Evolutionary conservation across 192 early-diverging fungal genomes (phyloP).

Genomic region (Backusella westeae): DNA sequence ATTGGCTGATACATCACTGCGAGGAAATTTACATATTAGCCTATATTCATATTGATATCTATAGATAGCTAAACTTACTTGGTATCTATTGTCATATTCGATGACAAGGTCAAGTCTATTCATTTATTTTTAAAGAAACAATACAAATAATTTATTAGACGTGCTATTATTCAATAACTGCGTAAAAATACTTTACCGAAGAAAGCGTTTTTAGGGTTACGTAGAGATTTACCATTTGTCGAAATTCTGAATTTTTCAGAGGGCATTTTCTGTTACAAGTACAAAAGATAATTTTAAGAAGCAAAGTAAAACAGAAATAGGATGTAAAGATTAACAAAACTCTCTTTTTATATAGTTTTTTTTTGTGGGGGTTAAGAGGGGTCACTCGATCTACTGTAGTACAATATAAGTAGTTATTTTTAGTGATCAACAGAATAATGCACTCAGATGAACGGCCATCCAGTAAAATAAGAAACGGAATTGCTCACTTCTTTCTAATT

Average conservation of each 20-base stretch:
- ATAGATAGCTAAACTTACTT: not conserved
- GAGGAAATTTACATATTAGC: not conserved
- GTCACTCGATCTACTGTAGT: not conserved
- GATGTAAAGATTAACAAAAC: not conserved
- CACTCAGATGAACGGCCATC: not conserved
- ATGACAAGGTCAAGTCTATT: not conserved
- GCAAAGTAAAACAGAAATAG: not conserved
- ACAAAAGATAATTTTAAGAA: not conserved
- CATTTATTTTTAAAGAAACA: not conserved
- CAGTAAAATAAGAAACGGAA: slow-evolving; percentile 5
- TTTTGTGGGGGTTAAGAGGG: not conserved
- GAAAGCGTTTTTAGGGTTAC: slow-evolving; percentile 8
- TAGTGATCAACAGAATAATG: not conserved
- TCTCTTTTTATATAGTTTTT: not conserved
- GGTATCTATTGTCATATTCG: slow-evolving; percentile 1
- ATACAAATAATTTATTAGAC: not conserved
- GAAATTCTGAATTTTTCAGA: slow-evolving; percentile 17
- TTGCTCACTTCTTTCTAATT: not conserved
- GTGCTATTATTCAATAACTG: not conserved
- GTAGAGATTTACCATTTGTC: slow-evolving; percentile 7
- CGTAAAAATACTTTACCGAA: not conserved
- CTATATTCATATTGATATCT: not conserved
- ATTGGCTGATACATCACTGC: slow-evolving; percentile 10
- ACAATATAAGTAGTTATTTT: slow-evolving; percentile 1
- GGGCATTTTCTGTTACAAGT: not conserved